Evolutionary conservation across 139 green algal genomes (phyloP), one percentile per base, ranked within the genome.

Genomic region (Coelastrella sp.): DNA sequence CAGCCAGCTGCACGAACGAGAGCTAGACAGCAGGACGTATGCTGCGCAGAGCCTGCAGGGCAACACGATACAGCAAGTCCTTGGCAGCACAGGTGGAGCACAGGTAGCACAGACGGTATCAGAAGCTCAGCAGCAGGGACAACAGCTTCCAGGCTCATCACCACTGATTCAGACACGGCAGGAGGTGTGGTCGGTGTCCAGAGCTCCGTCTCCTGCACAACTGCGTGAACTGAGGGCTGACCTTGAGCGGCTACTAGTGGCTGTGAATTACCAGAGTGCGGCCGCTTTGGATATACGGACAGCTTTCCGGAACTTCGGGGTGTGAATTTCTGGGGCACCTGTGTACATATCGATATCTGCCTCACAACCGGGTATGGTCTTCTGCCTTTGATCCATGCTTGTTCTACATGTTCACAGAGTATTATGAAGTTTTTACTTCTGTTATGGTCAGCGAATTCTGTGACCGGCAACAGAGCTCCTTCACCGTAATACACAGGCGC

Each of bases 271-370:
- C 64, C 23, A 88, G 58, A 77, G 68, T 56, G 11, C 73, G 11
- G 57, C 57, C 10, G 32, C 58, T 7, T 10, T 90, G 57, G 56
- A 90, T 32, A 64, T 90, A 7, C 11, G 61, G 17, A 81, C 19
- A 57, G 5, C 4, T 11, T 90, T 90, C 60, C 84, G 57, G 17
- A 90, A 90, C 56, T 83, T 90, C 17, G 83, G 81, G 14, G 75
- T 17, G 14, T 76, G 17, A 76, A 13, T 13, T 47, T 1, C n/a
- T n/a, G n/a, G n/a, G n/a, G 32, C 0, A 47, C 32, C 32, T 47
- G 32, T 47, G 32, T 47, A 47, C 32, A 47, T 47, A 47, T 47
- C 32, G 32, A 47, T 47, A 47, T 47, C 32, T 47, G 32, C 32
- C 32, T 47, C 32, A 47, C 32, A 47, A 47, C 32, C 32, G 32